These are phyloP conservation scores for Rhytidhysteron rufulum DNA, from an alignment of 2,329 filamentous ascomycete genomes.

Conservation along the genomic window DNA sequence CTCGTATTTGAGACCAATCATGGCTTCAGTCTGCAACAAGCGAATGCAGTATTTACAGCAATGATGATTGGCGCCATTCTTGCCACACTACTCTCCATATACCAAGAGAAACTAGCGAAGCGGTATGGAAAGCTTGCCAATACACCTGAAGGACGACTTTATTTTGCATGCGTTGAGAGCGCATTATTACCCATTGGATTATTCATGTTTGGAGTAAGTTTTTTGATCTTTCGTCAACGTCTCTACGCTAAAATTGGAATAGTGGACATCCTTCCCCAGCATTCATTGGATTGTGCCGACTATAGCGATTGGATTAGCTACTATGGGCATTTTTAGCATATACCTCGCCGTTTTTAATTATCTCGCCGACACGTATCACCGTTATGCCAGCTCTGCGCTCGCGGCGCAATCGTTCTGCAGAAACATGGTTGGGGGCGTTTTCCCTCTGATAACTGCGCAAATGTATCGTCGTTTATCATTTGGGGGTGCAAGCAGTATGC, in stretches of 20 bases:
- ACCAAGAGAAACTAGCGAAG: slow-evolving; percentile 65
- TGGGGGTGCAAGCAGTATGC: slow-evolving; percentile 65
- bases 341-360: slow-evolving; percentile 85
- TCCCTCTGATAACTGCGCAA: slow-evolving; percentile 70
- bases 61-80: slow-evolving; percentile 65
- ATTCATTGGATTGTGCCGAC: slow-evolving; percentile 71
- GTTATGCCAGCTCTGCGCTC: slow-evolving; percentile 78
- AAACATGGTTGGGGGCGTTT: slow-evolving; percentile 74
- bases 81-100: slow-evolving; percentile 65
- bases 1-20: slow-evolving; percentile 69
- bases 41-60: slow-evolving; percentile 69
- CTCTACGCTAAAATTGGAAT: too few relatives aligned
- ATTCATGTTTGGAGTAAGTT: slow-evolving; percentile 77
- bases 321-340: slow-evolving; percentile 81
- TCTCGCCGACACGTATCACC: slow-evolving; percentile 80
- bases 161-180: slow-evolving; percentile 76
- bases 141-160: slow-evolving; percentile 71
- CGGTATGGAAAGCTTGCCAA: slow-evolving; percentile 36
- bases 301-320: slow-evolving; percentile 68
- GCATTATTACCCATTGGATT: slow-evolving; percentile 73
- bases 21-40: slow-evolving; percentile 63
- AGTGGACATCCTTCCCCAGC: slow-evolving; percentile 60
- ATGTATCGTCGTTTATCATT: slow-evolving; percentile 73
- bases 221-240: too few relatives aligned
- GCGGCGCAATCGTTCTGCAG: slow-evolving; percentile 84